Evolutionary conservation across 176 grass and related monocot species (phyloP).

Genomic region (Oryza punctata): DNA sequence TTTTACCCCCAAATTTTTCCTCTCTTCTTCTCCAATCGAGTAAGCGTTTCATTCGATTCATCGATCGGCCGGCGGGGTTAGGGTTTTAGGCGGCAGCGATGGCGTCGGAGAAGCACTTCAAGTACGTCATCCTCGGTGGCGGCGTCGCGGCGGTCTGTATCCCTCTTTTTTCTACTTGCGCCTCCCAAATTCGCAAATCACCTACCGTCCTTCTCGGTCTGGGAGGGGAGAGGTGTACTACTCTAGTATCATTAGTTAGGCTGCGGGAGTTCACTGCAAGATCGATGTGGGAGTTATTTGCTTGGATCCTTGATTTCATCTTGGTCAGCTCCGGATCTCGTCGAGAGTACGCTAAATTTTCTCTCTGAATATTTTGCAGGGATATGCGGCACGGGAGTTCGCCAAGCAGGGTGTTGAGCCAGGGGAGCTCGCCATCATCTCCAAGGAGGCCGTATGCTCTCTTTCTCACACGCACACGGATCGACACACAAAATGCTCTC

Average conservation of each 20-base stretch:
- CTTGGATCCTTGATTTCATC: not conserved
- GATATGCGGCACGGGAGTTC: conserved; percentile 90
- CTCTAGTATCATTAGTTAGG: not conserved
- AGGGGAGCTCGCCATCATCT: conserved; percentile 93
- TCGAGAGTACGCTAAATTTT: not conserved
- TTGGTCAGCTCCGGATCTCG: conserved; percentile 1
- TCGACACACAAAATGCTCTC: too few species aligned
- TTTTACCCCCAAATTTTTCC: not conserved
- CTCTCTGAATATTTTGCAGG: conserved; percentile 44
- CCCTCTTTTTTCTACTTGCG: not conserved
- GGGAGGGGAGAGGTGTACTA: not conserved
- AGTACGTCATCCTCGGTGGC: conserved; percentile 91
- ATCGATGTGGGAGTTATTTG: not conserved
- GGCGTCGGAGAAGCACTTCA: conserved; percentile 82
- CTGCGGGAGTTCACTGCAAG: not conserved
- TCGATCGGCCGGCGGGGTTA: not conserved
- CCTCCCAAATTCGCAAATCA: not conserved
- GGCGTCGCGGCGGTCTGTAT: conserved; percentile 69
- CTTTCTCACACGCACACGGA: too few species aligned
- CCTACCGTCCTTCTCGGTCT: not conserved
- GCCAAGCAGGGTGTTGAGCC: conserved; percentile 69
- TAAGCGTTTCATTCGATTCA: not conserved
- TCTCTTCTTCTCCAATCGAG: not conserved
- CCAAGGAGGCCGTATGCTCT: conserved; percentile 77
- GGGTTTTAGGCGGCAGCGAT: not conserved